Evolutionary conservation across 345 rosid species (phyloP).

Genomic region (Sapria himalayana): DNA sequence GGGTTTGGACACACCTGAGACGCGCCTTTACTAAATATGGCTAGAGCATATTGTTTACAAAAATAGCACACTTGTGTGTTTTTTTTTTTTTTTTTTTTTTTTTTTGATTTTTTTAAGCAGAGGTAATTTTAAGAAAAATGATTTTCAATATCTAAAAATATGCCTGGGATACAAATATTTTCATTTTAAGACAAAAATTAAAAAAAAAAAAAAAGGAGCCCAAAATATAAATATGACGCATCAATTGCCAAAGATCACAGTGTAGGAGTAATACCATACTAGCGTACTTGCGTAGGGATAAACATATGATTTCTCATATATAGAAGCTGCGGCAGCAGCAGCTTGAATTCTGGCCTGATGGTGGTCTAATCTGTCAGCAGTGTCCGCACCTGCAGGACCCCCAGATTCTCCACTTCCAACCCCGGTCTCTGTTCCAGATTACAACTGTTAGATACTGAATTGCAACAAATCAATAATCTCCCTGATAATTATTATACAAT

Average conservation of each 20-base stretch:
- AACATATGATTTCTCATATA: slow-evolving; percentile 58
- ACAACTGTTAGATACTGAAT: slow-evolving; percentile 7
- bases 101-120: no score
- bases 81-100: no score
- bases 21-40: no score
- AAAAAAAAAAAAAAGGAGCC: neutral
- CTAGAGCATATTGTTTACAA: no score
- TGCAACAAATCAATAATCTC: slow-evolving; percentile 2
- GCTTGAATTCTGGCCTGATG: slow-evolving; percentile 76
- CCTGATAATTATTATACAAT: neutral
- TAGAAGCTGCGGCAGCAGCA: slow-evolving; percentile 60
- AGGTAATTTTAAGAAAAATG: neutral
- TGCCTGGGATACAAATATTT: neutral
- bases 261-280: no score
- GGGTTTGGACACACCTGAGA: no score
- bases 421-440: slow-evolving; percentile 22
- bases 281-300: slow-evolving; percentile 55
- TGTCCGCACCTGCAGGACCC: slow-evolving; percentile 19
- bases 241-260: slow-evolving; percentile 8
- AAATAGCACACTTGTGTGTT: no score
- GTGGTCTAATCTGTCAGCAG: slow-evolving; percentile 22
- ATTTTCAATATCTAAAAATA: neutral
- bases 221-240: neutral
- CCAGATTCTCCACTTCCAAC: slow-evolving; percentile 22
- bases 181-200: neutral